Percentiles rank a stretch among this genome's conserved stretches.
These are phyloP conservation scores for Ampelomyces quisqualis DNA, from an alignment of 2,329 filamentous ascomycete species.

Conservation along the genomic window DNA sequence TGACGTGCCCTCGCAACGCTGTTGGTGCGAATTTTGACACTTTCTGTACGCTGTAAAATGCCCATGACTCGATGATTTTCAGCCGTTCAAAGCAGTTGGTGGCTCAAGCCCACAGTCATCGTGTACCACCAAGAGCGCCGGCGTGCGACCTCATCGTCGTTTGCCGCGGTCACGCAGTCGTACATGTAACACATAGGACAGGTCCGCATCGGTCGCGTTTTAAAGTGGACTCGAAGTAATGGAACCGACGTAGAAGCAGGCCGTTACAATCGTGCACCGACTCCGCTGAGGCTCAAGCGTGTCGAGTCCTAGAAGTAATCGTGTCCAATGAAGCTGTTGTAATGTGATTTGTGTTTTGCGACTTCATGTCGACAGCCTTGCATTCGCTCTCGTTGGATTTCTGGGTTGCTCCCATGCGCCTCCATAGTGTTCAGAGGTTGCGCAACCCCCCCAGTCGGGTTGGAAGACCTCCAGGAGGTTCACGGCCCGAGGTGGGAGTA, in stretches of 20 bases:
- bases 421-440: too few species aligned
- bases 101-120: slow-evolving; percentile 10
- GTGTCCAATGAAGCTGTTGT: background rate
- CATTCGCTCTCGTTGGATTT: too few species aligned
- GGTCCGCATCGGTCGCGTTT: slow-evolving; percentile 3
- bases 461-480: too few species aligned
- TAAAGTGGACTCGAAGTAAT: slow-evolving; percentile 6
- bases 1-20: too few species aligned
- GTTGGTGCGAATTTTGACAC: too few species aligned
- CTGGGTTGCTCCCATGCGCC: too few species aligned
- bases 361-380: background rate
- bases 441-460: too few species aligned
- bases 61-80: slow-evolving; percentile 4
- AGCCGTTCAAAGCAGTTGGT: slow-evolving; percentile 10
- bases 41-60: slow-evolving; percentile 7
- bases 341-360: slow-evolving; percentile 2
- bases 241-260: slow-evolving; percentile 8
- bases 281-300: slow-evolving; percentile 2
- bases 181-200: slow-evolving; percentile 6
- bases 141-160: slow-evolving; percentile 8
- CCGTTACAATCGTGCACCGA: slow-evolving; percentile 2
- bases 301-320: slow-evolving; percentile 7
- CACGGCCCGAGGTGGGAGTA: too few species aligned
- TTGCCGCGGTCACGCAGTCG: slow-evolving; percentile 10
- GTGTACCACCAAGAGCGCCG: slow-evolving; percentile 7